A percentile compares a stretch with the other conserved stretches of the same genome.
These are phyloP conservation scores for Populus deltoides DNA, from an alignment of 345 rosid species.

Conservation along the genomic window DNA sequence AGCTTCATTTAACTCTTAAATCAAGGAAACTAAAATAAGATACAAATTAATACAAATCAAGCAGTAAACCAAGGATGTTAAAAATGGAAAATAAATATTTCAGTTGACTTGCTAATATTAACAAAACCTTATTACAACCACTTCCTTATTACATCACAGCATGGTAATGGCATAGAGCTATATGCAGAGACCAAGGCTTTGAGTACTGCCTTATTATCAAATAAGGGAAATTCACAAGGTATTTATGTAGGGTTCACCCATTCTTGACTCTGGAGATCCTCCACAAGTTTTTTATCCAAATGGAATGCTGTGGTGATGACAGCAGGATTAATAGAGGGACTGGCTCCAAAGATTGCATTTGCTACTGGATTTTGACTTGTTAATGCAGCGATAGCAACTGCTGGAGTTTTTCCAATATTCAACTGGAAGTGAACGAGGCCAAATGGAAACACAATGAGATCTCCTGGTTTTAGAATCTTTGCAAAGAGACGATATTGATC, in stretches of 20 bases:
- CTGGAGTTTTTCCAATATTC: constrained; percentile 7
- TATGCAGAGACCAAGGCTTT: not conserved
- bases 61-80: too few relatives aligned
- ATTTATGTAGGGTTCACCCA: not conserved
- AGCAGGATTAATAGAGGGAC: constrained; percentile 3
- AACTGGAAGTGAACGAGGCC: constrained; percentile 7
- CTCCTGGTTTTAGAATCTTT: constrained; percentile 16
- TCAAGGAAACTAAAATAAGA: too few relatives aligned
- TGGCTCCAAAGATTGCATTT: not conserved
- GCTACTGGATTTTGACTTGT: constrained; percentile 20
- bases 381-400: constrained; percentile 12
- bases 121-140: not conserved
- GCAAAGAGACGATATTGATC: not conserved
- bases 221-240: not conserved
- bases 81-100: too few relatives aligned
- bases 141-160: not conserved
- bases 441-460: constrained; percentile 18
- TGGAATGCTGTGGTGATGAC: constrained; percentile 19
- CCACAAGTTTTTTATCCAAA: constrained; percentile 2
- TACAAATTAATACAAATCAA: too few relatives aligned
- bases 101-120: too few relatives aligned
- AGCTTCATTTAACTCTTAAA: too few relatives aligned
- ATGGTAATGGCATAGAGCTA: not conserved
- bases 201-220: not conserved
- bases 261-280: not conserved